Base-by-base conservation (phyloP, 2,329 filamentous ascomycete species). In the Penicillium sp. region DNA sequence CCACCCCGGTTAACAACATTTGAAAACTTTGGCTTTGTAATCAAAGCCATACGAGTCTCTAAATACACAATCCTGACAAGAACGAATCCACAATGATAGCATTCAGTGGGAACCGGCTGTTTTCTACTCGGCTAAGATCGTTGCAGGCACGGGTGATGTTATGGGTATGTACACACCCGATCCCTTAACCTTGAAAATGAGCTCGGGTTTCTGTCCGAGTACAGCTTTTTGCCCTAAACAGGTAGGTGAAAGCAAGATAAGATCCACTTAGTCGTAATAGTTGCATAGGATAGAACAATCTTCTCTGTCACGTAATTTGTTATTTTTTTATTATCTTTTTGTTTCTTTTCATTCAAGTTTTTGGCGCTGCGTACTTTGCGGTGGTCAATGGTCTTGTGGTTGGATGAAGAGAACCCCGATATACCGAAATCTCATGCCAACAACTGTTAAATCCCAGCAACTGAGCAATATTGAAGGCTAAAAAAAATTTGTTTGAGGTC, bases 251-350 rank as follows among this genome's bases (percentile, higher is more conserved):
- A 49, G 18, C 47, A 33, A 21, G 47, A 23, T 35, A 49, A 38
- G 28, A 35, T 49, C 47, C 47, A 35, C 30, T 49, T 49, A 38
- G 28, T 49, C 20, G 47, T 49, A 38, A 49, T 49, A 49, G 16
- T 23, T 38, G 28, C 30, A 49, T 48, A 33, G 45, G 18, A 33
- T 35, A 33, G n/a, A 33, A 21, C 28, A 48, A 33, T 18, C 28
- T 4, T n/a, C 12, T 48, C 2, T 33, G 28, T 14, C 20, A 12
- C 16, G 35, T 20, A 23, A 40, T 7, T 12, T 47, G n/a, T 6
- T 5, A 5, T 26, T 6, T 48, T 33, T 14, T 9, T 23, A 5
- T 33, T 48, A 9, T 21, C 12, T 21, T 23, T 47, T 23, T 47
- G 21, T 6, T n/a, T 47, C 18, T 30, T 47, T 47, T 47, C 28